phyloP scores from a whole-genome alignment of 148 eudicot genomes.

The Rheum nobile region DNA sequence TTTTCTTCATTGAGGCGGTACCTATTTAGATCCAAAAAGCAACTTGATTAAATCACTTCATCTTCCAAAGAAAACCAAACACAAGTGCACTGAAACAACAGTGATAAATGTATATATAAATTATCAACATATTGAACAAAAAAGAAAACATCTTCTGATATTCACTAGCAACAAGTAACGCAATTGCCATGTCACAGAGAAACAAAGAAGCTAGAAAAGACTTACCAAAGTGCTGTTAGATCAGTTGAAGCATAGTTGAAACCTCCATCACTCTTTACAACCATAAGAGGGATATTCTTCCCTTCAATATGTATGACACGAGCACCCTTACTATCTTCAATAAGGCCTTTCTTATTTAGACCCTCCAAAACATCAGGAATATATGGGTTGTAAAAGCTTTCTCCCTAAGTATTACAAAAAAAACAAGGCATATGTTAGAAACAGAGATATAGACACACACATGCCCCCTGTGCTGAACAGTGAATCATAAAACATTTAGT shows the following conservation, averaged over 20 bases:
- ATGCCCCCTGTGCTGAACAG: neutral
- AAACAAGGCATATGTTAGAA: neutral
- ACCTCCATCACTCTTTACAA: constrained; percentile 91
- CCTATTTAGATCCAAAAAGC: constrained; percentile 32
- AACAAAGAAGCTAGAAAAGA: neutral
- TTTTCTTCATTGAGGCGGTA: constrained; percentile 95
- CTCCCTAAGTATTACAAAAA: constrained; percentile 42
- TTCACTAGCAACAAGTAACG: neutral
- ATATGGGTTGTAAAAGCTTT: constrained; percentile 91
- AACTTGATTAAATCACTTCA: constrained; percentile 5
- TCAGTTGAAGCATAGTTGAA: constrained; percentile 96
- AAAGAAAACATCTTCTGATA: neutral
- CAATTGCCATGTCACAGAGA: neutral
- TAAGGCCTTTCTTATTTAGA: constrained; percentile 41
- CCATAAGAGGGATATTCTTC: constrained; percentile 76
- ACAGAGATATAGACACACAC: neutral
- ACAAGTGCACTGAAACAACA: neutral
- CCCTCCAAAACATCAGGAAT: constrained; percentile 56
- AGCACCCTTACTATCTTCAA: constrained; percentile 88
- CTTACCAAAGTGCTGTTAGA: constrained; percentile 85
- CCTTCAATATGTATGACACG: constrained; percentile 81
- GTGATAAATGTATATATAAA: neutral
- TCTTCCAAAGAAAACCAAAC: neutral
- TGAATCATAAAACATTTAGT: neutral
- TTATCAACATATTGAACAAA: neutral